Base-by-base conservation (phyloP, 371 early-diverging fungal species). In the Mucor circinelloides region DNA sequence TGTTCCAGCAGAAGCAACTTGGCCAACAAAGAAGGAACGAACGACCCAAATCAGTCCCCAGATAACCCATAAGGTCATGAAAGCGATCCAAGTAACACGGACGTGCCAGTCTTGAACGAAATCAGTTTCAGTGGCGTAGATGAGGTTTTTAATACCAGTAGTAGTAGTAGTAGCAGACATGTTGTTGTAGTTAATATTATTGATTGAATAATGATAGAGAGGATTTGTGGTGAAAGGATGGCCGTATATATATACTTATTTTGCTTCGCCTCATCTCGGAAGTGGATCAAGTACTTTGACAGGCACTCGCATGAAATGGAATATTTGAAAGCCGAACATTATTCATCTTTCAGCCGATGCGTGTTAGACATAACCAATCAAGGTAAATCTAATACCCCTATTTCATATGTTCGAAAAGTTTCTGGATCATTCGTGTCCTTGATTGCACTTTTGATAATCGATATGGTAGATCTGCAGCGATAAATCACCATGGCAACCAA, bases 21-120 rank as follows among this genome's bases (percentile, higher is more conserved):
- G n/a, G 13, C 69, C 69, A 15, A 69, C 63, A 67, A 77, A 74
- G 42, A 42, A 63, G 23, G 36, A 59, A n/a, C 78, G 70, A 15
- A 66, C 13, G 12, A 69, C 46, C 78, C 75, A 78, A 42, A 69
- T 46, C 8, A 69, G 19, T 9, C 70, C 75, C 78, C 78, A 78
- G 9, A 78, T 58, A 32, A 75, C 57, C 74, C 74, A 78, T 9
- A 78, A 69, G 30, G 73, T 71, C 58, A 69, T 60, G n/a, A 78
- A 71, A 12, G 71, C 73, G 15, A 76, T 68, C 73, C 73, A 76
- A 27, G 73, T 70, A n/a, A 76, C 73, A 42, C 73, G 70, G n/a
- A 76, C 71, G 46, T 76, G 71, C 76, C 76, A 76, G 42, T 73
- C 73, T 55, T 64, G 50, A 60, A 55, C 44, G 42, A 64, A 69